Evolutionary conservation across 768 basidiomycete genomes (phyloP).

Genomic region (Termitomyces sp.): DNA sequence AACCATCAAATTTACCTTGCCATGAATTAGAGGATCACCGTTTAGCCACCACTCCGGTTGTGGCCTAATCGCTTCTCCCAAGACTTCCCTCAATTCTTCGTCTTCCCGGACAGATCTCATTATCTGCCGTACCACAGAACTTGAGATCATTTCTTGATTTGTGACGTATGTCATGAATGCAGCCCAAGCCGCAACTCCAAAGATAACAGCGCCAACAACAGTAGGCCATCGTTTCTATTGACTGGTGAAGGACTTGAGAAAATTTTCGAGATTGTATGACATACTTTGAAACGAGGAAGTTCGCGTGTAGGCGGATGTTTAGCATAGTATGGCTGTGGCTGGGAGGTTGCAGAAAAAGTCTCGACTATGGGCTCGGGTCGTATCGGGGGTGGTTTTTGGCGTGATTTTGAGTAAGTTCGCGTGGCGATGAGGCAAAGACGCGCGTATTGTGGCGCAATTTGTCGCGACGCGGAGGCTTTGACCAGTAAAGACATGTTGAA

Average conservation of each 20-base stretch:
- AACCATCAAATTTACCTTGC: constrained; percentile 47
- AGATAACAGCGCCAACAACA: constrained; percentile 41
- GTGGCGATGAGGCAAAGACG: neutral
- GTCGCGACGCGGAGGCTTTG: constrained; percentile 3
- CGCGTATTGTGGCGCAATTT: constrained; percentile 1
- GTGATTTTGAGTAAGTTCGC: constrained; percentile 14
- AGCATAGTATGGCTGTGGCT: constrained; percentile 34
- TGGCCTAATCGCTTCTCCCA: constrained; percentile 65
- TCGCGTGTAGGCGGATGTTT: constrained; percentile 27
- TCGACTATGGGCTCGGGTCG: constrained; percentile 17
- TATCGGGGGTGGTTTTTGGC: constrained; percentile 16
- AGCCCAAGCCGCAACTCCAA: constrained; percentile 63
- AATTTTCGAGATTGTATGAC: neutral
- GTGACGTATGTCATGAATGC: constrained; percentile 66
- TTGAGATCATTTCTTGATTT: constrained; percentile 76
- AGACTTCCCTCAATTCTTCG: constrained; percentile 40
- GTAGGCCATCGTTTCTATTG: constrained; percentile 55
- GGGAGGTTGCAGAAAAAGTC: constrained; percentile 28
- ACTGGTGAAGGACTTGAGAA: neutral
- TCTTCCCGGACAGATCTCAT: constrained; percentile 56
- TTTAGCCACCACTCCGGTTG: constrained; percentile 75
- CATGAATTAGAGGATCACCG: constrained; percentile 68
- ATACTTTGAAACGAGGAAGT: constrained; percentile 33
- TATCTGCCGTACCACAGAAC: constrained; percentile 68
- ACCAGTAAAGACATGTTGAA: constrained; percentile 8